phyloP scores from a whole-genome alignment of 2,329 filamentous ascomycete species.

The Leptographium radiaticola region DNA sequence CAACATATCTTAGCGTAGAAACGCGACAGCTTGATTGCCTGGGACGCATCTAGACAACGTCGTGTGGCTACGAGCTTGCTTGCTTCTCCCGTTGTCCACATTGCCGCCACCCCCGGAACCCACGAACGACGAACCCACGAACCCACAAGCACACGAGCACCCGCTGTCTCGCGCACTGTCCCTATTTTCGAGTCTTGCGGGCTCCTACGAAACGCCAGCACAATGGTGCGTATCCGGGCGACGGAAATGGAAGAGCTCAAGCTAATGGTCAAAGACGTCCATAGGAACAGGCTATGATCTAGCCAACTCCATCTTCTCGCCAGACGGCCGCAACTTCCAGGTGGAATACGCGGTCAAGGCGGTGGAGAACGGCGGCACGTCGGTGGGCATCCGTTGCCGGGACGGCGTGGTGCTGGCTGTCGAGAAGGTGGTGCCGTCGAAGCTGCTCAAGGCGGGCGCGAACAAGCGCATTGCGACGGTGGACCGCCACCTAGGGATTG shows the following conservation, averaged over 20 bases:
- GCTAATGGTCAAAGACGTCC: conserved; percentile 55
- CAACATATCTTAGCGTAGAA: neutral
- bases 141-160: neutral
- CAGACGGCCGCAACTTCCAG: conserved; percentile 97
- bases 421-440: conserved; percentile 92
- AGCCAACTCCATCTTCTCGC: conserved; percentile 98
- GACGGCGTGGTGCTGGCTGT: conserved; percentile 92
- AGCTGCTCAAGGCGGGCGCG: conserved; percentile 84
- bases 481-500: conserved; percentile 85
- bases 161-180: neutral
- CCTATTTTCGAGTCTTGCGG: neutral
- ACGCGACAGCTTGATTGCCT: neutral
- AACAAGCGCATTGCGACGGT: conserved; percentile 97
- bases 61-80: neutral
- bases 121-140: neutral
- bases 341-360: conserved; percentile 98
- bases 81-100: neutral
- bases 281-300: conserved; percentile 99
- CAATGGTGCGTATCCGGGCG: neutral
- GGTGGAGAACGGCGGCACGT: conserved; percentile 94
- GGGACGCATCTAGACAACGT: neutral
- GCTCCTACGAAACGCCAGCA: neutral
- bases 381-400: conserved; percentile 92
- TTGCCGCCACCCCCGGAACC: neutral
- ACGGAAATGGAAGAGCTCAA: no score